phyloP scores from a whole-genome alignment of 2,329 filamentous ascomycete species.

The Penicillium sp. region DNA sequence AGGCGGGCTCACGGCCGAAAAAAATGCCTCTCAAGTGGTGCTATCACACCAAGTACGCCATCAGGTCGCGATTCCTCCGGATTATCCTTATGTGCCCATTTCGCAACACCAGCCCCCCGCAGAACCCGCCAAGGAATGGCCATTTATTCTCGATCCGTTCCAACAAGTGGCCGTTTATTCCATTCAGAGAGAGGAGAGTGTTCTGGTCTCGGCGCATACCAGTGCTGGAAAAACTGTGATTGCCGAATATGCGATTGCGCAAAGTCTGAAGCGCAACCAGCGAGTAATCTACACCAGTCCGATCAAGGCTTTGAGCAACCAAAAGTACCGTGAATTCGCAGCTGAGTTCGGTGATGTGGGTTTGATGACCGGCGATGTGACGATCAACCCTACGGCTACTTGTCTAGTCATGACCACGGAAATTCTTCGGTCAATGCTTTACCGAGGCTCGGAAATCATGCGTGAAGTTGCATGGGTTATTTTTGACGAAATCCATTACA shows the following conservation, averaged over 20 bases:
- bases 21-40: conserved; percentile 62
- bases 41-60: conserved; percentile 97
- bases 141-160: conserved; percentile 94
- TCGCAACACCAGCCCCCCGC: conserved; percentile 88
- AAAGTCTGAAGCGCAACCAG: conserved; percentile 95
- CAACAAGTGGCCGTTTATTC: conserved; percentile 91
- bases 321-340: conserved; percentile 95
- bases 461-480: conserved; percentile 97
- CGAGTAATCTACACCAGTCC: conserved; percentile 98
- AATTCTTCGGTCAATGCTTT: conserved; percentile 97
- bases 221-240: conserved; percentile 98
- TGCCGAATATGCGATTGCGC: conserved; percentile 95
- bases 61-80: conserved; percentile 88
- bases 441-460: conserved; percentile 98
- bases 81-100: conserved; percentile 92
- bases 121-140: conserved; percentile 74
- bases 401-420: conserved; percentile 99
- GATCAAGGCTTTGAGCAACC: conserved; percentile 97
- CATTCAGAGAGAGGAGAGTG: conserved; percentile 92
- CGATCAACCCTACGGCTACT: conserved; percentile 96
- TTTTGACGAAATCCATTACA: conserved; percentile 98
- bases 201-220: conserved; percentile 93
- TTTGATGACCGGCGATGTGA: conserved; percentile 97
- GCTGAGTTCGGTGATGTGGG: conserved; percentile 95
- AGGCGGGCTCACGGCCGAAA: conserved; percentile 58